Base-by-base conservation (phyloP, 805 yeast species). In the Isabelozyma pseudorhagii region DNA sequence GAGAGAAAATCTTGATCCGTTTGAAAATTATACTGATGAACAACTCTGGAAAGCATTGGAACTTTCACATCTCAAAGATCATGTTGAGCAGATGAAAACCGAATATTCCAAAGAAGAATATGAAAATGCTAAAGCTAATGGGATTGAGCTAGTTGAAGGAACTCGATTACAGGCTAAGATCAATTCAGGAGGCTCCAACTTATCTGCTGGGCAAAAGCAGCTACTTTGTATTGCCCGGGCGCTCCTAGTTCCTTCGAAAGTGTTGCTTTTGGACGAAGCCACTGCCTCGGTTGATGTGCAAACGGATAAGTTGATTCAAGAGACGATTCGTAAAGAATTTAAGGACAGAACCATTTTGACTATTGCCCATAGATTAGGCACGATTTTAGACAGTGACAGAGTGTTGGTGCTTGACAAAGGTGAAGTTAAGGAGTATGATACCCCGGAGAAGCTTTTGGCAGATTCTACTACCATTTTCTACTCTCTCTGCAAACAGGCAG, bases 211-310 rank as follows among this genome's bases (percentile, higher is more conserved):
- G 1, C 66, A 63, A 42, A 53, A 55, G 8, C 67, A 63, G 41
- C 46, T 63, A 18, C 50, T 63, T 47, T 60, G 62, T 21, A 55
- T 63, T 31, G 66, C 66, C 1, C 51, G 67, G 27, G 63, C 67
- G 4, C 49, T 63, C 5, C 46, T 63, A 31, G 60, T 56, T 40
- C 44, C 47, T 7, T 51, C 59, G n/a, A 55, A 50, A 39, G 50
- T 54, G 8, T 48, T 52, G 53, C 48, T 63, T 48, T 50, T 63
- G 25, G 67, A 63, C 46, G 67, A 63, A 40, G 67, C 67, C 10
- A 63, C 67, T 2, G 67, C 69, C 3, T 58, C 67, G 27, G 69
- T 45, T 44, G 68, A 63, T 45, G 60, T 61, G 2, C 66, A 63
- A 45, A 63, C 68, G 1, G 68, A 63, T 47, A 61, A 60, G 36